Evolutionary conservation across 148 eudicot genomes (phyloP).

Genomic region (Heliamphora exappendiculata): DNA sequence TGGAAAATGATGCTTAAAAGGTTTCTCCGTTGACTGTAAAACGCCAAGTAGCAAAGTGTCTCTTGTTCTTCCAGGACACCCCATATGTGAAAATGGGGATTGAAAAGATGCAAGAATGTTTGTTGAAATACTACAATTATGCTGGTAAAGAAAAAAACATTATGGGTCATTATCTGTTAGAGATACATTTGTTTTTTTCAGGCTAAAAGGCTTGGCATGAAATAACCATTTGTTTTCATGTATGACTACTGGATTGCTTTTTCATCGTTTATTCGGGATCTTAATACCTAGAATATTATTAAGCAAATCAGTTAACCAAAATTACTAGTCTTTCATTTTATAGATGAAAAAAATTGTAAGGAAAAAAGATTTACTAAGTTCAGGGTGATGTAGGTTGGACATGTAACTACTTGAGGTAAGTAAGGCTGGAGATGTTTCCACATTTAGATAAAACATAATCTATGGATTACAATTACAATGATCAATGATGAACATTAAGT

Average conservation of each 20-base stretch:
- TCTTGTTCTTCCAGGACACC: not conserved
- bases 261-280: not conserved
- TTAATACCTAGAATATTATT: not conserved
- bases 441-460: not conserved
- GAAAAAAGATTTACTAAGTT: not conserved
- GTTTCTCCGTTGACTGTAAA: not conserved
- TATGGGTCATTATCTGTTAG: not conserved
- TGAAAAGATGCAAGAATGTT: not conserved
- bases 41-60: not conserved
- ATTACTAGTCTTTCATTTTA: not conserved
- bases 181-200: not conserved
- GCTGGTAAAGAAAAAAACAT: no score
- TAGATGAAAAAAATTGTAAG: no score
- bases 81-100: not conserved
- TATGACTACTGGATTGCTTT: not conserved
- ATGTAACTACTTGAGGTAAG: not conserved
- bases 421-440: not conserved
- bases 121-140: not conserved
- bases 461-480: not conserved
- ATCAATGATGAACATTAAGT: no score
- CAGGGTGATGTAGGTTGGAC: not conserved
- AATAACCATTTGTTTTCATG: not conserved
- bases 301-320: not conserved
- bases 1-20: not conserved
- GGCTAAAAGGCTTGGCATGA: not conserved